phyloP scores from a whole-genome alignment of 2,329 filamentous ascomycete species.

The Penicillium sp. region DNA sequence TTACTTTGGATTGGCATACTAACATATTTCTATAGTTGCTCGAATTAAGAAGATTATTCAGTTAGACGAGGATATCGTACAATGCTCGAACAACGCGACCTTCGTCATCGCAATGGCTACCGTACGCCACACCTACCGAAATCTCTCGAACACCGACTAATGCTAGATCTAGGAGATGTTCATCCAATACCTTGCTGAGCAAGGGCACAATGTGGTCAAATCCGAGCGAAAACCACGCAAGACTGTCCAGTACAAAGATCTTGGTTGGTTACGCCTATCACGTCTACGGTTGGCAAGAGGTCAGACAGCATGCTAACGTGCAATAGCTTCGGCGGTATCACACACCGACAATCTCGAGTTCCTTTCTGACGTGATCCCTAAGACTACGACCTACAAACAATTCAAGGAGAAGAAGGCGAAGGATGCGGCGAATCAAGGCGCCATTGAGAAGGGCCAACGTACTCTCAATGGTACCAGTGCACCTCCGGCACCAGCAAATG shows the following conservation, averaged over 20 bases:
- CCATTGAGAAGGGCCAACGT: slow-evolving; percentile 40
- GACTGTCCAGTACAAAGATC: slow-evolving; percentile 93
- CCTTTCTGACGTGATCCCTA: slow-evolving; percentile 83
- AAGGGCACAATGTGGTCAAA: slow-evolving; percentile 83
- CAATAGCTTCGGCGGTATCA: slow-evolving; percentile 73
- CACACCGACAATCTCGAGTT: slow-evolving; percentile 95
- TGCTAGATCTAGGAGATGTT: slow-evolving; percentile 71
- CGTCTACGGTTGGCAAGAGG: not conserved
- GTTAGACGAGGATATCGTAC: slow-evolving; percentile 77
- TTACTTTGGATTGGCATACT: not conserved
- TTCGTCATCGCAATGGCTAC: slow-evolving; percentile 92
- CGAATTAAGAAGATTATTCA: slow-evolving; percentile 94
- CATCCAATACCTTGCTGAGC: slow-evolving; percentile 82
- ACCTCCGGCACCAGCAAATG: slow-evolving; percentile 21
- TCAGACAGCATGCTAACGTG: slow-evolving; percentile 7
- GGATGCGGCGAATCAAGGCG: slow-evolving; percentile 30
- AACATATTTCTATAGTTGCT: slow-evolving; percentile 61
- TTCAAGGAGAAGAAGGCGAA: slow-evolving; percentile 62
- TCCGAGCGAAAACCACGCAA: slow-evolving; percentile 86
- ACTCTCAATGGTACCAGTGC: slow-evolving; percentile 33
- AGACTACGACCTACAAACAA: slow-evolving; percentile 76
- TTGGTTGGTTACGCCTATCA: slow-evolving; percentile 56
- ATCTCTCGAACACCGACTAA: slow-evolving; percentile 14
- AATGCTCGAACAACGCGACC: slow-evolving; percentile 89
- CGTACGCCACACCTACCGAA: slow-evolving; percentile 47